Conservation (phyloP, 2,329 filamentous ascomycete species). For the Botrytis elliptica region DNA sequence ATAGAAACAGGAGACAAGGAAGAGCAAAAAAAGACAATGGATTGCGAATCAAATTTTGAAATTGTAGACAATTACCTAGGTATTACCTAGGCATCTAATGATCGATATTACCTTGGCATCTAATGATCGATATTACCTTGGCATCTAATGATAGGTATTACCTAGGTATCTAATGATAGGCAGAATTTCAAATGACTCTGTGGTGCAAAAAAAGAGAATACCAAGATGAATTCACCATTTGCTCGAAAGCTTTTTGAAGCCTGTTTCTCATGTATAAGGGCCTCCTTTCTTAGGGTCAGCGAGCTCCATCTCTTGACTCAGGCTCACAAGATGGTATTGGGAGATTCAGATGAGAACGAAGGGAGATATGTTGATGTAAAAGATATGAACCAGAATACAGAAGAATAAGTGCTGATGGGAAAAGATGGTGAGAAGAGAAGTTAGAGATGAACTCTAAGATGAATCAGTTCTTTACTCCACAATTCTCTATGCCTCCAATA, state of each 20-base stretch:
- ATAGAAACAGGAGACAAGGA: neutral
- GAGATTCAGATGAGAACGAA: neutral
- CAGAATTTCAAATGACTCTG: neutral
- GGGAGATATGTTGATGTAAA: neutral
- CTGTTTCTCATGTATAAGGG: neutral
- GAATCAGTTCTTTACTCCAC: neutral
- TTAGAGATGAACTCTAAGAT: neutral
- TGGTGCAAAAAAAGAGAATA: neutral
- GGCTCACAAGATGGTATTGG: neutral
- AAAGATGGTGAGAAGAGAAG: neutral
- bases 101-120: no score
- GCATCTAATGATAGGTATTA: no score
- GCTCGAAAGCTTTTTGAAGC: no score
- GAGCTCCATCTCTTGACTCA: neutral
- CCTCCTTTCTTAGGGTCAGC: neutral
- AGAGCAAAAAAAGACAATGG: neutral
- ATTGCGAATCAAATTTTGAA: neutral
- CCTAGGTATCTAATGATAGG: neutral
- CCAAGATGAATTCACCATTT: neutral
- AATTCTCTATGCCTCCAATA: no score
- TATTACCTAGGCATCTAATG: no score
- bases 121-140: no score
- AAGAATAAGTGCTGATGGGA: neutral
- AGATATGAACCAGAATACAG: neutral
- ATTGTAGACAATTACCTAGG: neutral